Percentiles rank a stretch among this genome's conserved stretches.
Evolutionary conservation across 495 filamentous ascomycete species (phyloP).

Genomic region (Neurospora discreta): DNA sequence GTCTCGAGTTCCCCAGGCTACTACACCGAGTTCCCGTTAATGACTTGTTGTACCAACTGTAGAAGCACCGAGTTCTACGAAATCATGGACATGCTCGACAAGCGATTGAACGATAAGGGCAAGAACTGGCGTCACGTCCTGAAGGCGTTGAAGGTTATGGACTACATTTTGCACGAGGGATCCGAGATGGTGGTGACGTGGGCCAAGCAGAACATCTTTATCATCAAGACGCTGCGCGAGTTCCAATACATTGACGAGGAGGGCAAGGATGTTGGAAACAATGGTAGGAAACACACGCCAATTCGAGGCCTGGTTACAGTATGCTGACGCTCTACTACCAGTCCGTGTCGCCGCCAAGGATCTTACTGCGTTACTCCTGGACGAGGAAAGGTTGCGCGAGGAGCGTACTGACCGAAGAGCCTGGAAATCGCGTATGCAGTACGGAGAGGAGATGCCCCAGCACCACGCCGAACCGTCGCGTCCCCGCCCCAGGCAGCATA

Average conservation of each 20-base stretch:
- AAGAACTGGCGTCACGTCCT: constrained; percentile 99
- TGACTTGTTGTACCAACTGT: constrained; percentile 2
- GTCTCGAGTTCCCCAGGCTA: constrained; percentile 6
- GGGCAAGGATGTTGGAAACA: constrained; percentile 85
- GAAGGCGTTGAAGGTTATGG: constrained; percentile 93
- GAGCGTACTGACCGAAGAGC: constrained; percentile 86
- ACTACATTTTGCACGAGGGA: constrained; percentile 97
- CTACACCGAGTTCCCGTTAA: background rate
- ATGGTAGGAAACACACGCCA: constrained; percentile 46
- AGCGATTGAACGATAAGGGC: constrained; percentile 97
- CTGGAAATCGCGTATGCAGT: constrained; percentile 96
- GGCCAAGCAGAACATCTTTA: constrained; percentile 95
- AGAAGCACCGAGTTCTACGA: constrained; percentile 98
- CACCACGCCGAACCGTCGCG: constrained; percentile 33
- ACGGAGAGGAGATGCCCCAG: constrained; percentile 28
- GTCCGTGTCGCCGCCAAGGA: constrained; percentile 95
- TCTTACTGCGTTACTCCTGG: constrained; percentile 83
- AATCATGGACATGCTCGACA: constrained; percentile 99
- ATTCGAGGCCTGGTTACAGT: background rate
- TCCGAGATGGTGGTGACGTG: constrained; percentile 95
- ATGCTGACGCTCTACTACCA: constrained; percentile 23
- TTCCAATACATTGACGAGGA: constrained; percentile 96
- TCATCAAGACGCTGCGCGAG: constrained; percentile 96
- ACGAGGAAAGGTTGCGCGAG: constrained; percentile 85
- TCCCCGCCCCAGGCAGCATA: constrained; percentile 21